Base-by-base conservation (phyloP, 129 eudicot genomes). In the Sambucus nigra region DNA sequence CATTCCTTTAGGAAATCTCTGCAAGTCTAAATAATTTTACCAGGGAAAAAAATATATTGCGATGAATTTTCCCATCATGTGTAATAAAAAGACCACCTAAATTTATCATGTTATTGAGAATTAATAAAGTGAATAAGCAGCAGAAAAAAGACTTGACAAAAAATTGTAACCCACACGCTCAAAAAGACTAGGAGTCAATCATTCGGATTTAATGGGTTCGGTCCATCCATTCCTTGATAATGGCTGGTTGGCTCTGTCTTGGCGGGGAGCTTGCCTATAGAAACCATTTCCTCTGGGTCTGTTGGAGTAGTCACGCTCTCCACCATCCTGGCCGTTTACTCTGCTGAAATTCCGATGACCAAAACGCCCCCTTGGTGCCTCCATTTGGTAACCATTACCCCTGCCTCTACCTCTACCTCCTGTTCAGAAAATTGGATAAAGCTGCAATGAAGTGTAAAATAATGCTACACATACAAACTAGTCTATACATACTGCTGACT, bases 341-440 rank as follows among this genome's bases (percentile, higher is more conserved):
- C 80, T 64, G 54, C 79, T 48, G 13, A 42, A 70, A 35, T 65
- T 63, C 66, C 80, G 75, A 47, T 67, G 80, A 53, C 84, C 73
- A 28, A 65, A 74, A 3, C 82, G 79, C 7, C 87, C 96, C 73
- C 84, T 74, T 3, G 63, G 47, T 41, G 72, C 81, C 3, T 88
- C 94, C 55, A 58, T 62, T 46, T 76, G 81, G 73, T 83, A 70
- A 38, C 81, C 62, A n/a, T n/a, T n/a, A 9, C 71, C 62, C 74
- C 94, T 76, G 66, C 88, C 94, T 68, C 94, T 77, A 44, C 96
- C 96, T 59, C 85, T 65, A 61, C 80, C 83, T 52, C 96, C 96
- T 88, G 70, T 55, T 70, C 38, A 23, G 28, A 23, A 26, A 40
- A 45, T 53, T 47, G 25, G 16, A 25, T 14, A 22, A 46, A n/a